These are phyloP conservation scores for Pseudogymnoascus sp. DNA, from an alignment of 2,329 filamentous ascomycete species.

Conservation along the genomic window DNA sequence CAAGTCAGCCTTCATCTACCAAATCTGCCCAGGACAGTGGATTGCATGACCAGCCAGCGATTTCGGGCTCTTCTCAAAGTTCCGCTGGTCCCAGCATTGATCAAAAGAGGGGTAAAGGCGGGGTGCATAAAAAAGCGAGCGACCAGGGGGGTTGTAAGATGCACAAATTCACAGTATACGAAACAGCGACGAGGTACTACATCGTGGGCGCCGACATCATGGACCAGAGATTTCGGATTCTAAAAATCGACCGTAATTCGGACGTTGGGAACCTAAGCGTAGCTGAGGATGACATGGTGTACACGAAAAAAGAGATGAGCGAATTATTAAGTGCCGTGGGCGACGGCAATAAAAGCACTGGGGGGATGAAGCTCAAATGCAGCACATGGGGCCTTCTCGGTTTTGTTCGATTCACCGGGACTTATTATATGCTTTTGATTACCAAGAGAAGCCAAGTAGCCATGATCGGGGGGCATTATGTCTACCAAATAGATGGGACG, in stretches of 20 bases:
- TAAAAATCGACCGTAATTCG: constrained; percentile 90
- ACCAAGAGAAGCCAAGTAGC: constrained; percentile 95
- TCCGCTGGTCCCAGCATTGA: constrained; percentile 37
- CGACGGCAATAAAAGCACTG: constrained; percentile 85
- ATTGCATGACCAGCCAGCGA: neutral
- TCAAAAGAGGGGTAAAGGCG: constrained; percentile 25
- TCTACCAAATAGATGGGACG: constrained; percentile 92
- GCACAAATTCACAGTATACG: constrained; percentile 97
- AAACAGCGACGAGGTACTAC: constrained; percentile 89
- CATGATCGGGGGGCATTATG: constrained; percentile 90
- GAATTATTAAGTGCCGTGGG: constrained; percentile 91
- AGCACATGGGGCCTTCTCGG: constrained; percentile 90
- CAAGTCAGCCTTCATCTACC: neutral
- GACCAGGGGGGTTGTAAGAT: constrained; percentile 54
- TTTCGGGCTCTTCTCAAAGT: neutral
- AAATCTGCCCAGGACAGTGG: neutral
- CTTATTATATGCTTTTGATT: constrained; percentile 95
- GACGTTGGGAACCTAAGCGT: constrained; percentile 74
- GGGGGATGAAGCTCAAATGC: constrained; percentile 82
- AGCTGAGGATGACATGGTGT: constrained; percentile 90
- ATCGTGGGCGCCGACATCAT: constrained; percentile 88
- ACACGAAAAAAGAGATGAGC: constrained; percentile 86
- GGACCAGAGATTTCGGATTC: constrained; percentile 79
- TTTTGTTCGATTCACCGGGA: constrained; percentile 91
- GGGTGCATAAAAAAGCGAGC: constrained; percentile 27